Base-by-base conservation (phyloP, 1,284 basidiomycete species). In the Melampsora occidentalis region DNA sequence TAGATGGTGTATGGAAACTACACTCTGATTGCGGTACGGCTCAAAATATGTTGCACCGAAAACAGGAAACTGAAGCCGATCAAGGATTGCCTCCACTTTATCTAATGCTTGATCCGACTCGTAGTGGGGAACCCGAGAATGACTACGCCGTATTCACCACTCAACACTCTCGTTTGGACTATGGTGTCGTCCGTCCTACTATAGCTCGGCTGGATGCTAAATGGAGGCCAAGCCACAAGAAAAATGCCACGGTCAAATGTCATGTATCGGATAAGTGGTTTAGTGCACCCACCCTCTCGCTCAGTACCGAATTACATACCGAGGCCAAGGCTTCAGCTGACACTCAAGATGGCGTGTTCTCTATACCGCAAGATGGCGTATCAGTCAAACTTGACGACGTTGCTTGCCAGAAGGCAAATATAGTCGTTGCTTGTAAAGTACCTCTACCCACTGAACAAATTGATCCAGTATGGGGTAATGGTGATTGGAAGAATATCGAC, bases 1-100 rank as follows among this genome's bases (percentile, higher is more conserved):
- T 97, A 67, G 89, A 90, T 4, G 94, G 95, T 4, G 85, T 84
- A 0, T 97, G 97, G 81, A 84, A 85, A 12, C 87, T 96, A 51
- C 85, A 94, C 69, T 89, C 92, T 78, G 90, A 90, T 81, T 97
- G 94, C 78, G 94, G 94, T 1, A 94, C 93, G 0, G 93, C 95
- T 1, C 93, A 91, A 81, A 87, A 87, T 33, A 91, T 91, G n/a
- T 85, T 97, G 51, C 93, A 97, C 83, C 89, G 88, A 83, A 90
- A 88, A 78, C 82, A 85, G 46, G 68, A 83, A 25, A 83, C 83
- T 4, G 78, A 82, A 0, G 84, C 84, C 14, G 88, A 89, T 25
- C 80, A 75, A 0, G 81, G 82, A 5, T 83, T 89, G 31, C 88
- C 91, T 0, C 87, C 89, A 0, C 81, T 96, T 10, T 96, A 90